Conservation (phyloP, 169 alveolate species). For the Eimeria tenella region DNA sequence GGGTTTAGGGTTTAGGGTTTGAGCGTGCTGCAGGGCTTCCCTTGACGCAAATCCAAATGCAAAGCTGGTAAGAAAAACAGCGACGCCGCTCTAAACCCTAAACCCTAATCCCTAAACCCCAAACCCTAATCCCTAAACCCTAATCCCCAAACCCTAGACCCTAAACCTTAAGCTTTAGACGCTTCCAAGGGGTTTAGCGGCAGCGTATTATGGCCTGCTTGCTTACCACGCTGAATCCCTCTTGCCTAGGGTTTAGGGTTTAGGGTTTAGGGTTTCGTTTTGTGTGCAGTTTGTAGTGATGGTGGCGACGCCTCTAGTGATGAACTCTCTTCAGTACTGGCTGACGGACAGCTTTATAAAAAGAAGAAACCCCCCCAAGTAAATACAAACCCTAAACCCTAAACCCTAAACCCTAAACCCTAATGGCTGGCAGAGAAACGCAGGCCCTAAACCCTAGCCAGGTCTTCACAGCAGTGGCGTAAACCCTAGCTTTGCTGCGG, state of each 20-base stretch:
- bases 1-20: slow-evolving; percentile 19
- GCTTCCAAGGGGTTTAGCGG: neutral
- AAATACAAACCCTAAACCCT: neutral
- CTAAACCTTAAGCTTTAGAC: no score
- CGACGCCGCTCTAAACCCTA: no score
- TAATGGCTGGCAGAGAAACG: neutral
- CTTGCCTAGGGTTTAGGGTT: slow-evolving; percentile 19
- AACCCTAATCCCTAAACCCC: neutral
- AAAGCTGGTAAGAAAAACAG: slow-evolving; percentile 24
- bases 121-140: no score
- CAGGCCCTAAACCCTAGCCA: neutral
- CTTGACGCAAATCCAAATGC: slow-evolving; percentile 51
- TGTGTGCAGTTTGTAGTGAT: slow-evolving; percentile 69
- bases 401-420: slow-evolving; percentile 40
- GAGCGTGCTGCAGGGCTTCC: slow-evolving; percentile 44
- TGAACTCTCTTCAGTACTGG: slow-evolving; percentile 77
- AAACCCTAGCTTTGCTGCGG: neutral
- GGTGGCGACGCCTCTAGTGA: slow-evolving; percentile 73
- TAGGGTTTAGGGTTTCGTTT: neutral
- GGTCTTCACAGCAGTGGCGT: neutral
- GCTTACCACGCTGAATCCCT: neutral
- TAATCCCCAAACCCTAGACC: no score
- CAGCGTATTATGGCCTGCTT: no score
- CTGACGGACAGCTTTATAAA: slow-evolving; percentile 77
- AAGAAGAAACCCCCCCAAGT: neutral